Percentiles rank a stretch among this genome's conserved stretches.
phyloP scores from a whole-genome alignment of 192 early-diverging fungal genomes.

The Entomortierella lignicola region DNA sequence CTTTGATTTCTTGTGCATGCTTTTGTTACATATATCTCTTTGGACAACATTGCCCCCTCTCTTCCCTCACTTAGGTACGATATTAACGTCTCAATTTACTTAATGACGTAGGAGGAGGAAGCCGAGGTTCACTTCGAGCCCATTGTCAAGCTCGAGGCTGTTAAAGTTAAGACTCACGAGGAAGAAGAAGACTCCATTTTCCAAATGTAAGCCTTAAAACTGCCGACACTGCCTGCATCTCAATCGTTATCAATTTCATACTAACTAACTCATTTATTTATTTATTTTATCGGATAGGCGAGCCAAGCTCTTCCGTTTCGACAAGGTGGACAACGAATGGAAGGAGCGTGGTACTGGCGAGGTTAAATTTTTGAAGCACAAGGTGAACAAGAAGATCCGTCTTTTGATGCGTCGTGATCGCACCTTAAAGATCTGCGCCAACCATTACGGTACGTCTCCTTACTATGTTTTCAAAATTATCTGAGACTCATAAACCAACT shows the following conservation, averaged over 20 bases:
- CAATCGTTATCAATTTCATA: background rate
- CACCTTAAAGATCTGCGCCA: constrained; percentile 98
- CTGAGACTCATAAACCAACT: background rate
- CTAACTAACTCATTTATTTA: background rate
- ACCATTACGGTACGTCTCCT: constrained; percentile 82
- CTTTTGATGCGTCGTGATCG: constrained; percentile 99
- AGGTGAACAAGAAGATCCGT: constrained; percentile 88
- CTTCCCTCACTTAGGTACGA: background rate
- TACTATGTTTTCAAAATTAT: background rate
- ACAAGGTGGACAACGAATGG: constrained; percentile 93
- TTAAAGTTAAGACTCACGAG: constrained; percentile 95
- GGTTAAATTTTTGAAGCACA: constrained; percentile 95
- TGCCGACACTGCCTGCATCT: background rate
- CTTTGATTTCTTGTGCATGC: background rate
- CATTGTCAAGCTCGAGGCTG: constrained; percentile 91
- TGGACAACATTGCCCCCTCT: too few species aligned
- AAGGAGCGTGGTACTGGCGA: constrained; percentile 99
- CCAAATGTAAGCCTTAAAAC: constrained; percentile 75
- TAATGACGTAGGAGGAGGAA: constrained; percentile 72
- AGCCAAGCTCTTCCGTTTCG: constrained; percentile 98
- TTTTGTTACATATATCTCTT: too few species aligned
- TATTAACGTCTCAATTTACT: background rate
- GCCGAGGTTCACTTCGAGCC: constrained; percentile 97
- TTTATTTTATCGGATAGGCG: constrained; percentile 68
- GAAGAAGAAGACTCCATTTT: constrained; percentile 94